Evolutionary conservation across 257 asterid species (phyloP).

Genomic region (Primulina huaijiensis): DNA sequence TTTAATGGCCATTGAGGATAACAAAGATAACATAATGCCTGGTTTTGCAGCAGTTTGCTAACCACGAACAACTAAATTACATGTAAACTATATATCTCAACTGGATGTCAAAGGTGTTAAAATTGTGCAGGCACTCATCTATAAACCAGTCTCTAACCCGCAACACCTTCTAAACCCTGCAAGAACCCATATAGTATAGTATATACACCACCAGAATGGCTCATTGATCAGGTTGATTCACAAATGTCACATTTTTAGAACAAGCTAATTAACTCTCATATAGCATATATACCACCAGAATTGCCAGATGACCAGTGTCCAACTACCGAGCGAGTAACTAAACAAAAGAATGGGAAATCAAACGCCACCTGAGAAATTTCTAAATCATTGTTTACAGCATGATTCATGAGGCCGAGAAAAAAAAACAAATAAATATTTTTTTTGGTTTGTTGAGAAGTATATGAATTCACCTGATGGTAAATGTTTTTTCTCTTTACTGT

Average conservation of each 20-base stretch:
- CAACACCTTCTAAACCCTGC: not conserved
- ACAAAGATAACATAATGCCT: not conserved
- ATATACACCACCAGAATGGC: not conserved
- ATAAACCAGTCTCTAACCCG: not conserved
- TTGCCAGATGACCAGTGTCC: not conserved
- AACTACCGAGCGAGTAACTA: not conserved
- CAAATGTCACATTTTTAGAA: not conserved
- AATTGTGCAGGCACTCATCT: not conserved
- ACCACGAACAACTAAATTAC: not conserved
- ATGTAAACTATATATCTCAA: not conserved
- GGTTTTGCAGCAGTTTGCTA: too few relatives aligned
- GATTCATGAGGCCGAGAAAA: not conserved
- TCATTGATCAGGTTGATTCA: not conserved
- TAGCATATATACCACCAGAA: too few relatives aligned
- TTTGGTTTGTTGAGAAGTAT: not conserved
- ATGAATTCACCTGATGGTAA: conserved; percentile 65
- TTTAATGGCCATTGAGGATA: not conserved
- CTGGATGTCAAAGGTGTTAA: not conserved
- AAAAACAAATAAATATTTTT: not conserved
- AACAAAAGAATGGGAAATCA: not conserved
- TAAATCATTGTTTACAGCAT: not conserved
- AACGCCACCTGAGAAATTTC: not conserved
- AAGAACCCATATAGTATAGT: not conserved
- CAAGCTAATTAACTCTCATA: not conserved
- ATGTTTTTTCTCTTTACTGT: conserved; percentile 59